Conservation (phyloP, 1,284 basidiomycete genomes). For the Ceratobasidium sp. region DNA sequence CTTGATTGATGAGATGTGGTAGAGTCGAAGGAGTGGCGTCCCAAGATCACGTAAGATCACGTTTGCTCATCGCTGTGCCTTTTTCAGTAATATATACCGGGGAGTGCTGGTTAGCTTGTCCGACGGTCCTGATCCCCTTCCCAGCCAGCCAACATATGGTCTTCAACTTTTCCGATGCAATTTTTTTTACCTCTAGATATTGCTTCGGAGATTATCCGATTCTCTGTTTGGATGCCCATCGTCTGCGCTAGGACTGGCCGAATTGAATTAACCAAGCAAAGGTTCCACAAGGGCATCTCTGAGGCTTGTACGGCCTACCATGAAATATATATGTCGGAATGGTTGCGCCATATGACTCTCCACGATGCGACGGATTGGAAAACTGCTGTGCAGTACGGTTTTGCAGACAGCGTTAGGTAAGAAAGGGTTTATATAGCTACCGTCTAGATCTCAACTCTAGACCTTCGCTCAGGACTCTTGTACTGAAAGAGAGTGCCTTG, state of each 20-base stretch:
- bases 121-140: too few species aligned
- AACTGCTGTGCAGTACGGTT: neutral
- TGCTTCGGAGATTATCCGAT: neutral
- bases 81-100: too few species aligned
- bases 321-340: conserved; percentile 3
- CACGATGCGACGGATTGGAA: neutral
- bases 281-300: neutral
- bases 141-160: too few species aligned
- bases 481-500: neutral
- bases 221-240: neutral
- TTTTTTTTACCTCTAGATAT: neutral
- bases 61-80: too few species aligned
- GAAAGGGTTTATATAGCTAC: neutral
- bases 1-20: too few species aligned
- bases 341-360: neutral
- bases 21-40: too few species aligned
- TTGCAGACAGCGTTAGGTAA: neutral
- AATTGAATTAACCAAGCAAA: neutral
- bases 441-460: too few species aligned
- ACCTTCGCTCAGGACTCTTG: neutral
- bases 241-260: neutral
- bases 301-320: neutral
- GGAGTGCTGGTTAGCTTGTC: too few species aligned
- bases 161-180: too few species aligned
- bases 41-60: too few species aligned